These are phyloP conservation scores for Coprinopsis cinerea DNA, from an alignment of 768 basidiomycete species.

Conservation along the genomic window DNA sequence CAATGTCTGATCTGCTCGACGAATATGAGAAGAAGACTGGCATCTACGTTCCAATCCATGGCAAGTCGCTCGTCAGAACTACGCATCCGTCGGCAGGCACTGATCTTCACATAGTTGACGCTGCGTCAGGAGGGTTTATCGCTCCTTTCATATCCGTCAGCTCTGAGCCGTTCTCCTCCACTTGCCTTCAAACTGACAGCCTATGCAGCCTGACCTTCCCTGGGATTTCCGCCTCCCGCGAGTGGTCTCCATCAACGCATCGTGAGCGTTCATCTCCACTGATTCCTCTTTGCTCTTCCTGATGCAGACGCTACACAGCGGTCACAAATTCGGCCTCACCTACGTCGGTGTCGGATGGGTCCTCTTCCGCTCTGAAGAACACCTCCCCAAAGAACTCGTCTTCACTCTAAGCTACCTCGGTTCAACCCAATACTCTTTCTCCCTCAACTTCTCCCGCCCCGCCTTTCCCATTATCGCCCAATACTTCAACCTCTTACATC, in stretches of 20 bases:
- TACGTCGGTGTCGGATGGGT: slow-evolving; percentile 68
- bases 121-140: slow-evolving; percentile 61
- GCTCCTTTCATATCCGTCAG: slow-evolving; percentile 52
- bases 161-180: neutral
- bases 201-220: slow-evolving; percentile 40
- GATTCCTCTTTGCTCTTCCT: slow-evolving; percentile 34
- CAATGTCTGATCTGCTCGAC: slow-evolving; percentile 71
- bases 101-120: slow-evolving; percentile 50
- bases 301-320: slow-evolving; percentile 42
- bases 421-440: slow-evolving; percentile 70
- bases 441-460: slow-evolving; percentile 56
- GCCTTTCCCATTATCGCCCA: slow-evolving; percentile 60
- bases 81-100: slow-evolving; percentile 9
- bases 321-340: slow-evolving; percentile 57
- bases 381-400: slow-evolving; percentile 64
- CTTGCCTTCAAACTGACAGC: slow-evolving; percentile 19
- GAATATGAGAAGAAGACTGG: slow-evolving; percentile 60
- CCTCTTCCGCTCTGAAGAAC: slow-evolving; percentile 57
- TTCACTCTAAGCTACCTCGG: slow-evolving; percentile 61
- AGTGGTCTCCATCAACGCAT: slow-evolving; percentile 57
- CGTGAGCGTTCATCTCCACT: slow-evolving; percentile 31
- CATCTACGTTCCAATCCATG: slow-evolving; percentile 59
- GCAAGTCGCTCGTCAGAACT: slow-evolving; percentile 34
- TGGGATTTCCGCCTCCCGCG: slow-evolving; percentile 65
- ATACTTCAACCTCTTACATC: slow-evolving; percentile 58